These are phyloP conservation scores for Colletotrichum nymphaeae DNA, from an alignment of 2,329 filamentous ascomycete species.

Conservation along the genomic window DNA sequence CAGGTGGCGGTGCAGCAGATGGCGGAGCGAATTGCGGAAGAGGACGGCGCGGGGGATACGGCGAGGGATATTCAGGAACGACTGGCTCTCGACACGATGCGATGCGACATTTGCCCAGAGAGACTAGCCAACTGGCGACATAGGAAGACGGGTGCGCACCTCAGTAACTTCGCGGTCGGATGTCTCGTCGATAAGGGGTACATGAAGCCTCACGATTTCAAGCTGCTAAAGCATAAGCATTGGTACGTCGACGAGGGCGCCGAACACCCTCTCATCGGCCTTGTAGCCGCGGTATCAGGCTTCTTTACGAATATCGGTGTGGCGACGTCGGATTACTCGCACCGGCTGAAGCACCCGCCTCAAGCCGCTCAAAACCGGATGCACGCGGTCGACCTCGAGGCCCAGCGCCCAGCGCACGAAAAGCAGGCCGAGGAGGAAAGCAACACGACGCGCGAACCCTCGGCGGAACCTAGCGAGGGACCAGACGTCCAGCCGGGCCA, in stretches of 20 bases:
- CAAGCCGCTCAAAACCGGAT: neutral
- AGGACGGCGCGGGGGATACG: conserved; percentile 64
- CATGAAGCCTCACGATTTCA: conserved; percentile 67
- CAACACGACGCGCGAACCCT: conserved; percentile 12
- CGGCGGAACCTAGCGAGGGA: neutral
- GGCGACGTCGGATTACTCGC: conserved; percentile 46
- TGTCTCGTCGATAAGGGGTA: conserved; percentile 66
- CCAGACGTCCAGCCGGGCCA: neutral
- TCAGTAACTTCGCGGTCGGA: conserved; percentile 71
- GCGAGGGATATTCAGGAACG: conserved; percentile 65
- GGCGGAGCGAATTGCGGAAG: conserved; percentile 62
- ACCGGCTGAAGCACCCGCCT: conserved; percentile 26
- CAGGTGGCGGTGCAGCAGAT: conserved; percentile 52
- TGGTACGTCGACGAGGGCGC: conserved; percentile 76
- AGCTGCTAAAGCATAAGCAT: conserved; percentile 58
- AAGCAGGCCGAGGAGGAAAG: conserved; percentile 6
- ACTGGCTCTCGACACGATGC: conserved; percentile 63
- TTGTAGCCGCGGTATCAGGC: conserved; percentile 73
- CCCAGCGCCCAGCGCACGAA: neutral
- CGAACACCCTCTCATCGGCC: conserved; percentile 72
- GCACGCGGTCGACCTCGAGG: neutral
- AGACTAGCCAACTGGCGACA: conserved; percentile 72
- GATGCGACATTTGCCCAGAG: conserved; percentile 68
- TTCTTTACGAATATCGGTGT: conserved; percentile 75
- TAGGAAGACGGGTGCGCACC: conserved; percentile 65